Base-by-base conservation (phyloP, 306 rosid genomes). In the Styphnolobium japonicum region DNA sequence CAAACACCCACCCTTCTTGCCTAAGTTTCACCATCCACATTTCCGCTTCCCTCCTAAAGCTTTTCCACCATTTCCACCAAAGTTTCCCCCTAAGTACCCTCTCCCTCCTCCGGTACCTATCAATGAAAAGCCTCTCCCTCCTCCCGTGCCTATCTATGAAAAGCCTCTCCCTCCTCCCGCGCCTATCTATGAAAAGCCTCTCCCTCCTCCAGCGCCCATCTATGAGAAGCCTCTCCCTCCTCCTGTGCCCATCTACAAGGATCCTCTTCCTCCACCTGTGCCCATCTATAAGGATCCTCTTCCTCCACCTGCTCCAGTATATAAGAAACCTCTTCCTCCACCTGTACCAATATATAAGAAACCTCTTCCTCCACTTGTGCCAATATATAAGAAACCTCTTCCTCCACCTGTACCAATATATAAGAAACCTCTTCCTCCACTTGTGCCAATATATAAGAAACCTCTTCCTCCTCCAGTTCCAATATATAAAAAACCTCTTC, bases 1-100 rank as follows among this genome's bases (percentile, higher is more conserved):
- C 53, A 84, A 90, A 7, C 83, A 83, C 73, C 97, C 92, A 1
- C 68, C n/a, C n/a, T n/a, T 73, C 6, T 56, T 83, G 10, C 89
- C 86, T 69, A 84, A 79, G 3, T 29, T 84, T 61, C 77, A 86
- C 2, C 57, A 6, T 73, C 76, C 87, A 70, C 2, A 57, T 1
- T 80, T 82, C 19, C 80, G 79, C 1, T 55, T 85, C 64, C 91
- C 89, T 16, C 93, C 84, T 22, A 86, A 83, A 72, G 29, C 62
- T 5, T 60, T 82, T 25, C 95, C 95, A 22, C 85, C 88, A 16
- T 6, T 85, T 18, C 79, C 86, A 10, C 77, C 84, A 22, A 73
- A 76, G 48, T 16, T 74, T 33, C 71, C 64, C 34, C 91, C 75
- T 77, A 75, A 81, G 8, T 77, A 86, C 10, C 91, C 88, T 19